Evolutionary conservation across 441 rosid species (phyloP).

Genomic region (Jatropha multifida): DNA sequence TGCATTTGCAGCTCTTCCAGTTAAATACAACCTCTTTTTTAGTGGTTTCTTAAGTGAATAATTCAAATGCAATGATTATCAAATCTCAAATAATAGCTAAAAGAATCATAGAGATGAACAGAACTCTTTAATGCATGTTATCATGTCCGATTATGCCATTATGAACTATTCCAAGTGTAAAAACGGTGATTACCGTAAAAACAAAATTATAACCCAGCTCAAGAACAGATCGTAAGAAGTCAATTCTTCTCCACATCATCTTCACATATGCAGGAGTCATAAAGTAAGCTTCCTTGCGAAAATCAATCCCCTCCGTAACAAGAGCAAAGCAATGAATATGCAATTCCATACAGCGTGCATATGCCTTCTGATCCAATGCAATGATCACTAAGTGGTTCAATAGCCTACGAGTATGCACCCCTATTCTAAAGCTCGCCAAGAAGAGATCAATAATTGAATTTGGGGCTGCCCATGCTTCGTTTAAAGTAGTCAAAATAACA

Average conservation of each 20-base stretch:
- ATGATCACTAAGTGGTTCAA: slow-evolving; percentile 71
- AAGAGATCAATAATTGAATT: slow-evolving; percentile 66
- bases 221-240: slow-evolving; percentile 65
- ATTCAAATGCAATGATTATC: background rate
- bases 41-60: too few relatives aligned
- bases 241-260: slow-evolving; percentile 90
- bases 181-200: slow-evolving; percentile 61
- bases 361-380: slow-evolving; percentile 69
- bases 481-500: slow-evolving; percentile 72
- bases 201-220: slow-evolving; percentile 79
- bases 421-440: slow-evolving; percentile 64
- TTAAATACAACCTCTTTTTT: background rate
- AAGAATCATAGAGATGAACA: background rate
- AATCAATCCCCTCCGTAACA: slow-evolving; percentile 61
- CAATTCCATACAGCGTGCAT: slow-evolving; percentile 41
- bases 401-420: slow-evolving; percentile 52
- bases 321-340: slow-evolving; percentile 68
- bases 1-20: background rate
- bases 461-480: slow-evolving; percentile 82
- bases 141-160: slow-evolving; percentile 2
- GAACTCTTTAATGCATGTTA: background rate
- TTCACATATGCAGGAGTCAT: slow-evolving; percentile 67
- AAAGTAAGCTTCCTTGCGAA: slow-evolving; percentile 62
- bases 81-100: slow-evolving; percentile 1
- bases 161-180: background rate